phyloP scores from a whole-genome alignment of 2,329 filamentous ascomycete species.

The Ophiostoma novo-ulmi region DNA sequence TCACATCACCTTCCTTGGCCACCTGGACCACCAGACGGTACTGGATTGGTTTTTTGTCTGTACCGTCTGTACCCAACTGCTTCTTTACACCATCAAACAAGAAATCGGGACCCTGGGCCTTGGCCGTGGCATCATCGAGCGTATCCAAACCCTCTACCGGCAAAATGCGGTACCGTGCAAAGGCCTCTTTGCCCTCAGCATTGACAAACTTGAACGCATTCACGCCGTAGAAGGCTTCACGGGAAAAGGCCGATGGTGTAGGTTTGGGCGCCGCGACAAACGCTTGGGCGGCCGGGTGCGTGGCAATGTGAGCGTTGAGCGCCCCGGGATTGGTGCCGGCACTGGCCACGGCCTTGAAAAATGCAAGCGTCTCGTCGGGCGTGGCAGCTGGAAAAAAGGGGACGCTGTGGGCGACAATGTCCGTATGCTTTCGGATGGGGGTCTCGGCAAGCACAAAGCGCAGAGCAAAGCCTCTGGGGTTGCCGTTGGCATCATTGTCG shows the following conservation, averaged over 20 bases:
- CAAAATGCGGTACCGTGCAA: conserved; percentile 45
- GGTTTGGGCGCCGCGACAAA: conserved; percentile 49
- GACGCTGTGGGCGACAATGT: conserved; percentile 51
- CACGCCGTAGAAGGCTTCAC: conserved; percentile 45
- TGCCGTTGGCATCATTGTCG: conserved; percentile 44
- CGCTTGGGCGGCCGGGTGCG: conserved; percentile 43
- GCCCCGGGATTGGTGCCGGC: conserved; percentile 33
- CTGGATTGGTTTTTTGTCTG: conserved; percentile 31
- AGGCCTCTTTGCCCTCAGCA: conserved; percentile 39
- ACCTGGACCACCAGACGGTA: conserved; percentile 50
- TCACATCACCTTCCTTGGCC: conserved; percentile 31
- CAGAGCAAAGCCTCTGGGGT: conserved; percentile 46
- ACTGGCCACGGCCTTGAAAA: conserved; percentile 41
- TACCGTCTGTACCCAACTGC: conserved; percentile 32
- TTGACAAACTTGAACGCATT: conserved; percentile 46
- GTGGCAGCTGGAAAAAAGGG: conserved; percentile 49
- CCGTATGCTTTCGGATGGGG: conserved; percentile 46
- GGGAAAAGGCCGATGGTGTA: conserved; percentile 44
- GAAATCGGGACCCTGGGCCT: conserved; percentile 39
- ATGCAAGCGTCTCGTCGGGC: conserved; percentile 48
- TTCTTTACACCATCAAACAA: conserved; percentile 45
- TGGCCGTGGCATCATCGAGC: conserved; percentile 38
- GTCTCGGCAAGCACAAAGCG: conserved; percentile 42
- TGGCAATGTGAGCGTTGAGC: conserved; percentile 40
- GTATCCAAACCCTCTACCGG: conserved; percentile 41